Percentiles rank a stretch among this genome's conserved stretches.
These are phyloP conservation scores for Mycena haematopus DNA, from an alignment of 768 basidiomycete species.

Conservation along the genomic window DNA sequence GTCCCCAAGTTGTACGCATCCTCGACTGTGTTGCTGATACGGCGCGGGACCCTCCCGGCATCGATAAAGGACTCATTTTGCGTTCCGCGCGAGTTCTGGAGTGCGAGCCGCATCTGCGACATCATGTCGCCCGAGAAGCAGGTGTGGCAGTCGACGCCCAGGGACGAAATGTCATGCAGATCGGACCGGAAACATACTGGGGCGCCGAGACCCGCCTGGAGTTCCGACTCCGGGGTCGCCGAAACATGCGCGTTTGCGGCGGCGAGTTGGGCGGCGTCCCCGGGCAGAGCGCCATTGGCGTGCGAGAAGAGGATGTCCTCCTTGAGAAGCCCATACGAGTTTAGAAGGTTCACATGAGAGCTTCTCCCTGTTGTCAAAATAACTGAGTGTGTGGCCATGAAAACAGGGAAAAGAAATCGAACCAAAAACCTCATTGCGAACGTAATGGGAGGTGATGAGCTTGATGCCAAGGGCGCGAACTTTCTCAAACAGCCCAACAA, in stretches of 20 bases:
- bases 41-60: conserved; percentile 6
- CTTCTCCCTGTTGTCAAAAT: not conserved
- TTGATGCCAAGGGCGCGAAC: conserved; percentile 12
- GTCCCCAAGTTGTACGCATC: conserved; percentile 25
- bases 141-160: conserved; percentile 28
- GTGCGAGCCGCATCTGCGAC: conserved; percentile 25
- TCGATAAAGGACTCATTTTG: conserved; percentile 13
- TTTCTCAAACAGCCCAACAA: conserved; percentile 8
- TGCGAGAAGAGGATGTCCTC: conserved; percentile 25
- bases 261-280: conserved; percentile 18
- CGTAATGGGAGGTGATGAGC: conserved; percentile 23
- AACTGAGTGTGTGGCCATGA: too few species aligned
- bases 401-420: not conserved
- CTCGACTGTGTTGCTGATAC: conserved; percentile 3
- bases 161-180: conserved; percentile 12
- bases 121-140: conserved; percentile 25
- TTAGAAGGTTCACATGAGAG: conserved; percentile 10
- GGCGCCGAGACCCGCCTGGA: conserved; percentile 21
- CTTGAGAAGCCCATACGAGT: conserved; percentile 21
- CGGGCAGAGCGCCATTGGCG: conserved; percentile 6
- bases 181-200: conserved; percentile 25
- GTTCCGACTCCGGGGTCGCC: conserved; percentile 24
- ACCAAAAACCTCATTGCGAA: conserved; percentile 5
- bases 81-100: conserved; percentile 21
- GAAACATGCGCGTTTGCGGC: conserved; percentile 19